Evolutionary conservation across 2,329 filamentous ascomycete genomes (phyloP), one percentile per base, ranked within the genome.

Genomic region (Fusarium cicatricum): DNA sequence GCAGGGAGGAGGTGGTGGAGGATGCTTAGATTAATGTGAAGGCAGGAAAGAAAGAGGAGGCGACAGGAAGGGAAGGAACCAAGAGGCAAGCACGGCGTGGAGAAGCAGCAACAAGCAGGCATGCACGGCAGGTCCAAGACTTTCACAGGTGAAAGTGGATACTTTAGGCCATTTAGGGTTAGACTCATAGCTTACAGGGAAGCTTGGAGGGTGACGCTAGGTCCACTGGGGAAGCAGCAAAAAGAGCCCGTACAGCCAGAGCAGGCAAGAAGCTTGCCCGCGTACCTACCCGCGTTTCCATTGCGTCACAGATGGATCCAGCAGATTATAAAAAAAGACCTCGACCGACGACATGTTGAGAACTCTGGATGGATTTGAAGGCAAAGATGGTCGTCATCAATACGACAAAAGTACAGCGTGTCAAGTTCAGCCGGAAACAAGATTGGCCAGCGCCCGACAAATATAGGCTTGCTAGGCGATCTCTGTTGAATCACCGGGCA

Each of bases 251-350:
- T 11, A 23, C 21, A 23, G 9, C 21, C 15, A 31, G 28, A 31
- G 17, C n/a, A 45, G 34, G 34, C 11, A 15, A 38, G 26, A 33
- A 46, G 49, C 40, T 45, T 15, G 34, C 29, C 26, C 9, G 23
- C 9, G 5, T 26, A 26, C 9, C 23, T 26, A 26, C 23, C 21
- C 16, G 34, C 42, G 34, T 46, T 23, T 47, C 45, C 29, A 64
- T 64, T 64, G 60, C 60, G 60, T 64, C 60, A 64, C 60, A 26
- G 49, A 64, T 64, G 60, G 60, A 55, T 39, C 46, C 57, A 33
- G 32, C 17, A 44, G 51, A 60, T 38, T 59, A 49, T 26, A 31
- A 28, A 17, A 51, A 33, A 31, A 23, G 47, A 36, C 45, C 48
- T 12, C 17, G 7, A n/a, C n/a, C n/a, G 43, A 15, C 38, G 43